Evolutionary conservation across 148 eudicot genomes (phyloP).

Genomic region (Dysphania ambrosioides): DNA sequence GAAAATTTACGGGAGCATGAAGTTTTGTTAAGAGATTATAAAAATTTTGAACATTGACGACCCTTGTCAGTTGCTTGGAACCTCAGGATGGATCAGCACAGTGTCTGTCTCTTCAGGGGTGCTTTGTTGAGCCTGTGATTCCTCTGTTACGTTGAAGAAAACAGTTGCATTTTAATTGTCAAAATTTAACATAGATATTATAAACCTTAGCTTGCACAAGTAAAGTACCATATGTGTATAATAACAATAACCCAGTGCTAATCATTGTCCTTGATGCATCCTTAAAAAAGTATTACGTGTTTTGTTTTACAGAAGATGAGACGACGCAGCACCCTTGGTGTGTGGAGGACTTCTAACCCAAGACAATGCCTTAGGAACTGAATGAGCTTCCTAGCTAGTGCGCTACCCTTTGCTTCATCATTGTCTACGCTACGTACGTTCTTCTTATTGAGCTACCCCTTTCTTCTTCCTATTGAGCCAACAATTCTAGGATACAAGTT

Average conservation of each 20-base stretch:
- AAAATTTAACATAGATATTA: neutral
- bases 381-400: neutral
- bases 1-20: conserved; percentile 3
- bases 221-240: too few relatives aligned
- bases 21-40: conserved; percentile 23
- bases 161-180: neutral
- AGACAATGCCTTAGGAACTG: too few relatives aligned
- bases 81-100: conserved; percentile 18
- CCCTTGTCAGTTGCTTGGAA: conserved; percentile 29
- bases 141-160: conserved; percentile 21
- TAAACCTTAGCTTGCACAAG: neutral
- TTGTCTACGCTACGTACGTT: too few relatives aligned
- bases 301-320: too few relatives aligned
- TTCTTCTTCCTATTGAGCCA: too few relatives aligned
- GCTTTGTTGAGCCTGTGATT: conserved; percentile 31
- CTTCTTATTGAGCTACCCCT: too few relatives aligned
- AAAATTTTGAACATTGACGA: conserved; percentile 18
- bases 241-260: too few relatives aligned
- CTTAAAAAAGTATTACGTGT: too few relatives aligned
- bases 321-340: too few relatives aligned
- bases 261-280: too few relatives aligned
- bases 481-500: neutral
- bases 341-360: too few relatives aligned
- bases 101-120: conserved; percentile 20
- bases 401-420: neutral